phyloP scores from a whole-genome alignment of 306 rosid species.

The Elaeagnus macrophylla region DNA sequence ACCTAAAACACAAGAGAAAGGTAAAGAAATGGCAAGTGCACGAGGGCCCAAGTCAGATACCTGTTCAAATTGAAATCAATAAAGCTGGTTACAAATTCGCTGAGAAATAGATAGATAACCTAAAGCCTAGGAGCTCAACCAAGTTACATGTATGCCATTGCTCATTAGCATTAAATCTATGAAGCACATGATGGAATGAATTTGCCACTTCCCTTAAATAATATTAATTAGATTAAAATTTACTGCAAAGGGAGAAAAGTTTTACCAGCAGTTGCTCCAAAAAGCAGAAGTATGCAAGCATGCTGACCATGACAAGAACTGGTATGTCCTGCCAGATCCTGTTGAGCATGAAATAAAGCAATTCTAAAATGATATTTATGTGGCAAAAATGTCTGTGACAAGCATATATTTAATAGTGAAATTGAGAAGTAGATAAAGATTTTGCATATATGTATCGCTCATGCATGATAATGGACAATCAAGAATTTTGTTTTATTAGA shows the following conservation, averaged over 20 bases:
- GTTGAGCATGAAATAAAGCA: slow-evolving; percentile 24
- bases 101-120: background rate
- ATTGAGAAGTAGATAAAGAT: no score
- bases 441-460: no score
- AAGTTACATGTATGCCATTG: no score
- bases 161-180: background rate
- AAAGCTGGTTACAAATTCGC: slow-evolving; percentile 16
- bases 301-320: slow-evolving; percentile 76
- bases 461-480: no score
- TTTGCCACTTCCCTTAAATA: background rate
- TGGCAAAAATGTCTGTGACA: no score
- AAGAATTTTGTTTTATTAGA: no score
- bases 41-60: slow-evolving; percentile 71
- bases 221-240: background rate
- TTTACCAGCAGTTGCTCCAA: slow-evolving; percentile 88
- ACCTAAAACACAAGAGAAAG: slow-evolving; percentile 67
- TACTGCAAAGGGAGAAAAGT: slow-evolving; percentile 10
- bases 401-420: background rate
- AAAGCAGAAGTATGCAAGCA: slow-evolving; percentile 91
- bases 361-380: background rate
- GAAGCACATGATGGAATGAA: background rate
- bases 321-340: slow-evolving; percentile 81
- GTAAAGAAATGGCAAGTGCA: slow-evolving; percentile 75
- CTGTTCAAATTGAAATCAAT: slow-evolving; percentile 38
- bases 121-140: background rate